Evolutionary conservation across 768 basidiomycete species (phyloP).

Genomic region (Phylloporus rhodoxanthus): DNA sequence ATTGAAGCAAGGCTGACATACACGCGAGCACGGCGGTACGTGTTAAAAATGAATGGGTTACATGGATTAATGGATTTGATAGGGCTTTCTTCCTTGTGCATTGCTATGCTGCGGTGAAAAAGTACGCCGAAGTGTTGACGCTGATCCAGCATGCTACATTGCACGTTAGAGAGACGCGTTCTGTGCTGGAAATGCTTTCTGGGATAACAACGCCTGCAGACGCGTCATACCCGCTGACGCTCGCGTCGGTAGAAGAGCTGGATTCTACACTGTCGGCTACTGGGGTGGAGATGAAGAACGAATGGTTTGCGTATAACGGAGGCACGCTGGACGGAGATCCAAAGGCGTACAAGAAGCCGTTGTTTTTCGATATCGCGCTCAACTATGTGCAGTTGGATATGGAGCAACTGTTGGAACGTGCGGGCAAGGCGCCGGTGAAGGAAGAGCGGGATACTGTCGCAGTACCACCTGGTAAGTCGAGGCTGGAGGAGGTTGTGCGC

Average conservation of each 20-base stretch:
- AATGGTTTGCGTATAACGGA: slow-evolving; percentile 77
- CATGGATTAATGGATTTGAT: slow-evolving; percentile 2
- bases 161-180: slow-evolving; percentile 67
- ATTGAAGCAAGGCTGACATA: slow-evolving; percentile 72
- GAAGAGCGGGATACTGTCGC: slow-evolving; percentile 14
- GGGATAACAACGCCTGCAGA: slow-evolving; percentile 36
- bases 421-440: slow-evolving; percentile 47
- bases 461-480: slow-evolving; percentile 41
- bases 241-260: slow-evolving; percentile 42
- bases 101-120: slow-evolving; percentile 65
- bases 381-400: slow-evolving; percentile 88
- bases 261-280: slow-evolving; percentile 46
- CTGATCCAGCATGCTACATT: slow-evolving; percentile 68
- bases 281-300: slow-evolving; percentile 52
- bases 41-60: slow-evolving; percentile 1
- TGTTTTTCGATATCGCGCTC: slow-evolving; percentile 92
- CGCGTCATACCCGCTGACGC: slow-evolving; percentile 50
- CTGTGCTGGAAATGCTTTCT: slow-evolving; percentile 44
- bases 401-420: slow-evolving; percentile 64
- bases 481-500: slow-evolving; percentile 48
- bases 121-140: slow-evolving; percentile 65
- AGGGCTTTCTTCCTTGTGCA: slow-evolving; percentile 75
- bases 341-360: slow-evolving; percentile 65
- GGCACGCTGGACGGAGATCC: slow-evolving; percentile 44
- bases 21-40: slow-evolving; percentile 68